Evolutionary conservation across 768 basidiomycete species (phyloP).

Genomic region (Brasilioporus rufonigricans): DNA sequence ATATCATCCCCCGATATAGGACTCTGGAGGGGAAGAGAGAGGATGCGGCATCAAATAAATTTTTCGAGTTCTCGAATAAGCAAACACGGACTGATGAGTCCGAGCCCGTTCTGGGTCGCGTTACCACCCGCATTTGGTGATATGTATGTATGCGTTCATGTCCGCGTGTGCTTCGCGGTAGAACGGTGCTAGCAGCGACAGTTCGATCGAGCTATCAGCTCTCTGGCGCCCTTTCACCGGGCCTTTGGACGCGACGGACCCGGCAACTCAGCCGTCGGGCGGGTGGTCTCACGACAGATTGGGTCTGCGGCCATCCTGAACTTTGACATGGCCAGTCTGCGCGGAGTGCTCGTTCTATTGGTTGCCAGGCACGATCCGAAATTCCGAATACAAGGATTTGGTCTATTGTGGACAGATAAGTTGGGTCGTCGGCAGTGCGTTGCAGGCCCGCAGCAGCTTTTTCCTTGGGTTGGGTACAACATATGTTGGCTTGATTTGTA

Average conservation of each 20-base stretch:
- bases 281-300: neutral
- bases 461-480: neutral
- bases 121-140: neutral
- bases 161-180: conserved; percentile 25
- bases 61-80: conserved; percentile 1
- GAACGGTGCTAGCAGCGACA: conserved; percentile 3
- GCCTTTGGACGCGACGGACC: neutral
- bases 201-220: neutral
- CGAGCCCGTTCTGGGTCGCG: conserved; percentile 2
- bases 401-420: neutral
- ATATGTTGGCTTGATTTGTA: neutral
- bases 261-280: conserved; percentile 9
- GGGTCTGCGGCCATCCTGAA: neutral
- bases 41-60: neutral
- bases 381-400: neutral
- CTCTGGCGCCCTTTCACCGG: neutral
- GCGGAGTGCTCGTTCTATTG: neutral
- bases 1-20: neutral
- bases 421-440: neutral
- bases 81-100: conserved; percentile 5
- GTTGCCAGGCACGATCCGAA: conserved; percentile 18
- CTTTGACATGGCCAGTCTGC: neutral
- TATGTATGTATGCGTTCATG: conserved; percentile 4
- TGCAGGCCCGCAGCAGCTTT: neutral
- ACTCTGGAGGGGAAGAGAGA: neutral